Conservation (phyloP, 2,329 filamentous ascomycete genomes). For the Microdochium paspali region DNA sequence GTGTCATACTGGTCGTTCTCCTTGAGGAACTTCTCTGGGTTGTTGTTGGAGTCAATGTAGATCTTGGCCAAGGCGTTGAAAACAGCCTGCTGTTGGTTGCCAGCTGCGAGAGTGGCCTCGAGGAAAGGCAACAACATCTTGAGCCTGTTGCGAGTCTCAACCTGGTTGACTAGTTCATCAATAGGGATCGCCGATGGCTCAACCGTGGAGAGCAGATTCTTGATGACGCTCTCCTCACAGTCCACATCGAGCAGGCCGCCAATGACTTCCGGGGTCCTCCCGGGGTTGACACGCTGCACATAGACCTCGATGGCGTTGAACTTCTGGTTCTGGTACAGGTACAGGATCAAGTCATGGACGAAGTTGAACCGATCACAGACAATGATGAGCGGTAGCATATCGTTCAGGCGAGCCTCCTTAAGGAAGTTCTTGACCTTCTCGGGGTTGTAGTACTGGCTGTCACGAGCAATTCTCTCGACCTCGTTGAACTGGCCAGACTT, state of each 20-base stretch:
- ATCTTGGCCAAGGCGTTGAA: constrained; percentile 98
- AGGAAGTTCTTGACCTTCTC: constrained; percentile 99
- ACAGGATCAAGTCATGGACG: constrained; percentile 90
- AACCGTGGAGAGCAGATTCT: constrained; percentile 77
- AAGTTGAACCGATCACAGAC: constrained; percentile 99
- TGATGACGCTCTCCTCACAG: constrained; percentile 94
- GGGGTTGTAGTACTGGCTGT: constrained; percentile 81
- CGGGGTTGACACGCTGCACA: constrained; percentile 91
- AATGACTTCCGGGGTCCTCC: constrained; percentile 82
- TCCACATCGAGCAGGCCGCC: constrained; percentile 93
- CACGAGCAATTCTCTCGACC: constrained; percentile 93
- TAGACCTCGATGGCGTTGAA: constrained; percentile 99
- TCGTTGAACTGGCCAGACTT: constrained; percentile 90
- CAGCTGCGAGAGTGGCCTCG: constrained; percentile 78
- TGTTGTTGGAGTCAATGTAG: constrained; percentile 98
- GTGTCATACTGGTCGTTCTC: constrained; percentile 97
- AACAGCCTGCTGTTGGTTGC: constrained; percentile 92
- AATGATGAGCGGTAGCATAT: constrained; percentile 94
- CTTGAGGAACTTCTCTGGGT: constrained; percentile 93
- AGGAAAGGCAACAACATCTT: constrained; percentile 96
- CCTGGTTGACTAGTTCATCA: constrained; percentile 85
- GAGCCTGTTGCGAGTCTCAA: constrained; percentile 90
- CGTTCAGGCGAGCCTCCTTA: constrained; percentile 85
- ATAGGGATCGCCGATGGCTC: constrained; percentile 81
- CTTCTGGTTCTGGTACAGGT: constrained; percentile 97